Percentiles rank a stretch among this genome's conserved stretches.
Evolutionary conservation across 805 yeast genomes (phyloP).

Genomic region (Wickerhamiella brachini): DNA sequence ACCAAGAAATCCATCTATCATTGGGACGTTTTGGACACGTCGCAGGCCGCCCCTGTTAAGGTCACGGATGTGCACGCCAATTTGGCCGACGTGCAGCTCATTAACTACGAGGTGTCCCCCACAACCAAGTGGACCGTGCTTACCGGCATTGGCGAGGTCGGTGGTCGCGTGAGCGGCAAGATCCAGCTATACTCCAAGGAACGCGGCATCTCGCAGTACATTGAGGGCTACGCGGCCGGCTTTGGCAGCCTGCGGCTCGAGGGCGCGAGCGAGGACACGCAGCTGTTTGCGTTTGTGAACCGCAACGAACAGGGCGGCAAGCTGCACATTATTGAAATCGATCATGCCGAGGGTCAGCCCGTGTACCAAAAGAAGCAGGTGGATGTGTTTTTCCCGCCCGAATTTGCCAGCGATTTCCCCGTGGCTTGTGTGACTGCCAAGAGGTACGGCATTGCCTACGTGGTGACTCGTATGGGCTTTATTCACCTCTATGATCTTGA

Average conservation of each 20-base stretch:
- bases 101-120: constrained; percentile 73
- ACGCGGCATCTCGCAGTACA: constrained; percentile 87
- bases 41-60: constrained; percentile 62
- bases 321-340: constrained; percentile 89
- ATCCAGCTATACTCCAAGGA: constrained; percentile 82
- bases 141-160: constrained; percentile 88
- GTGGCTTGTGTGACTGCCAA: constrained; percentile 77
- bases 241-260: constrained; percentile 67
- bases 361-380: constrained; percentile 75
- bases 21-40: constrained; percentile 76
- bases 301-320: constrained; percentile 73
- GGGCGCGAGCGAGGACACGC: constrained; percentile 61
- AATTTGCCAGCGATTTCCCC: constrained; percentile 93
- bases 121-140: constrained; percentile 86
- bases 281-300: constrained; percentile 86
- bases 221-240: constrained; percentile 93
- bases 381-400: constrained; percentile 93
- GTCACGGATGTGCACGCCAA: constrained; percentile 75
- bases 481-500: constrained; percentile 91
- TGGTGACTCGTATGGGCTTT: constrained; percentile 91
- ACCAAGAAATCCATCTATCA: constrained; percentile 61
- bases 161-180: constrained; percentile 89
- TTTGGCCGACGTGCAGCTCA: constrained; percentile 67
- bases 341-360: constrained; percentile 78
- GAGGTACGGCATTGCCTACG: constrained; percentile 73